Percentiles rank a stretch among this genome's conserved stretches.
phyloP scores from a whole-genome alignment of 305 asterid species.

The Rubia occidens region DNA sequence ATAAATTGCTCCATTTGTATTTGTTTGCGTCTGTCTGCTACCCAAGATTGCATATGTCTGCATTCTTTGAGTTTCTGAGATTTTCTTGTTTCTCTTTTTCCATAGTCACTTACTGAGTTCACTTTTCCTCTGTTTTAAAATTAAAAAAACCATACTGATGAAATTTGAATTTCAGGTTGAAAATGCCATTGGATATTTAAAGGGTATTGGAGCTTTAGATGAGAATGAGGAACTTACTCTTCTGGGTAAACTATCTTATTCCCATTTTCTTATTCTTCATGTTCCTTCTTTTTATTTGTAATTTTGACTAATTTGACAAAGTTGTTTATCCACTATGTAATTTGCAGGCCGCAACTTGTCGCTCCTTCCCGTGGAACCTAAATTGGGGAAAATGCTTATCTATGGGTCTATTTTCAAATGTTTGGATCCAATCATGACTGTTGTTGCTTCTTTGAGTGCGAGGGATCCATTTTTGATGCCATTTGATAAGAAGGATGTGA shows the following conservation, averaged over 20 bases:
- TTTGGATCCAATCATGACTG: conserved; percentile 77
- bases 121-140: background rate
- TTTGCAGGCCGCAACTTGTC: conserved; percentile 71
- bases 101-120: background rate
- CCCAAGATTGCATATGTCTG: background rate
- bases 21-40: background rate
- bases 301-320: conserved; percentile 8
- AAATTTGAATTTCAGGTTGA: conserved; percentile 61
- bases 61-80: background rate
- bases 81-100: background rate
- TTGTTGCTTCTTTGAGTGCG: conserved; percentile 82
- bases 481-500: conserved; percentile 87
- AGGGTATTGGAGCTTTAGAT: conserved; percentile 88
- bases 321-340: conserved; percentile 15
- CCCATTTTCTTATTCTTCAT: conserved; percentile 5
- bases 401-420: conserved; percentile 70
- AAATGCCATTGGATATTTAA: conserved; percentile 79
- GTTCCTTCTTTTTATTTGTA: conserved; percentile 5
- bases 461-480: conserved; percentile 96
- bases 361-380: conserved; percentile 94
- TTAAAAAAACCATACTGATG: background rate
- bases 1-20: background rate
- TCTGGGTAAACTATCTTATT: conserved; percentile 44
- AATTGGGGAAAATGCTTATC: conserved; percentile 93
- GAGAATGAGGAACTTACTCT: conserved; percentile 72